Evolutionary conservation across 129 eudicot species (phyloP).

Genomic region (Centella asiatica): DNA sequence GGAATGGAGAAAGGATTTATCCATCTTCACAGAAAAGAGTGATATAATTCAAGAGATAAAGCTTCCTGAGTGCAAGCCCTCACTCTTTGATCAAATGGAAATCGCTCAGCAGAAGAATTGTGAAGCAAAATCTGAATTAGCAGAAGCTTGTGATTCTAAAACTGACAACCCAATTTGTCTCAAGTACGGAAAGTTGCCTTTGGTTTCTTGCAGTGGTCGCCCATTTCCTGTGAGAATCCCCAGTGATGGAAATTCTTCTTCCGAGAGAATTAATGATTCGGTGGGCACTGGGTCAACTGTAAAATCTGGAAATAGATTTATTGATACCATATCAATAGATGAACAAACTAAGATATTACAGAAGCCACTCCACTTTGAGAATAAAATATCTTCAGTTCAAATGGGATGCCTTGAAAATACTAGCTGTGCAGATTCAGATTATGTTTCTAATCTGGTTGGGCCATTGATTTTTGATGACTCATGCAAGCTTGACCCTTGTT

Average conservation of each 20-base stretch:
- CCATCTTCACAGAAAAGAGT: slow-evolving; percentile 17
- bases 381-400: slow-evolving; percentile 6
- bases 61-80: neutral
- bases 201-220: slow-evolving; percentile 4
- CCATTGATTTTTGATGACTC: neutral
- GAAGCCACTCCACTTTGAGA: slow-evolving; percentile 7
- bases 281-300: slow-evolving; percentile 5
- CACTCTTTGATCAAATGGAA: slow-evolving; percentile 1
- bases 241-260: slow-evolving; percentile 1
- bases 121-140: slow-evolving; percentile 1
- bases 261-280: slow-evolving; percentile 1
- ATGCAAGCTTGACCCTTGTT: slow-evolving; percentile 3
- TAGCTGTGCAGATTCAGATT: neutral
- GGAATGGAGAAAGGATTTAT: slow-evolving; percentile 14
- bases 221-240: neutral
- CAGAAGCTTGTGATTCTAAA: slow-evolving; percentile 10
- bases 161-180: slow-evolving; percentile 3
- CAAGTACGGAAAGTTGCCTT: slow-evolving; percentile 7
- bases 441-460: neutral
- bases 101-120: slow-evolving; percentile 5
- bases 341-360: slow-evolving; percentile 7
- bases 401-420: neutral
- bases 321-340: slow-evolving; percentile 4
- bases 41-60: slow-evolving; percentile 19
- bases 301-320: slow-evolving; percentile 4